Percentiles rank a stretch among this genome's conserved stretches.
Conservation (phyloP, 352 stramenopile genomes). For the Globisporangium viniferum region DNA sequence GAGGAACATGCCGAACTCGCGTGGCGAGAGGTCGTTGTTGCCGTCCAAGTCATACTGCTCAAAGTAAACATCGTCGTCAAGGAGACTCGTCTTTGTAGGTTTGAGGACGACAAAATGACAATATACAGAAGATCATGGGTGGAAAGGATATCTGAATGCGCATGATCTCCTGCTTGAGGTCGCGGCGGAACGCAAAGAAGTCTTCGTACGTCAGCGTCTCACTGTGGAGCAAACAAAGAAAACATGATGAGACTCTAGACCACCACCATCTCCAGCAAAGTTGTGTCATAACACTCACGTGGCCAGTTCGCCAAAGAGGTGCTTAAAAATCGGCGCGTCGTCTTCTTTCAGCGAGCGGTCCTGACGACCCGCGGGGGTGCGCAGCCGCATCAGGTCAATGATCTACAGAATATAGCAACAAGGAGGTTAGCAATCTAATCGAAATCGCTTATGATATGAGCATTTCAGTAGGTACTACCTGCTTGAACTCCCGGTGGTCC, state of each 20-base stretch:
- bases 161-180: slow-evolving; percentile 81
- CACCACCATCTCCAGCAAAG: neutral
- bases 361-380: slow-evolving; percentile 74
- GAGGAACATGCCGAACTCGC: slow-evolving; percentile 87
- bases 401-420: slow-evolving; percentile 37
- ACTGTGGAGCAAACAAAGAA: slow-evolving; percentile 16
- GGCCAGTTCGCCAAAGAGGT: slow-evolving; percentile 79
- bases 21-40: slow-evolving; percentile 73
- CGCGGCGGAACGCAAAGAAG: slow-evolving; percentile 69
- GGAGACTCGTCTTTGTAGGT: slow-evolving; percentile 17
- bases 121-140: neutral
- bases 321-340: slow-evolving; percentile 79
- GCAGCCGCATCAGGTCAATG: slow-evolving; percentile 79
- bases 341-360: slow-evolving; percentile 76
- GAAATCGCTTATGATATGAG: neutral
- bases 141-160: slow-evolving; percentile 88
- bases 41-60: slow-evolving; percentile 87
- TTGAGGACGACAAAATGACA: neutral
- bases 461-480: slow-evolving; percentile 29
- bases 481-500: slow-evolving; percentile 84
- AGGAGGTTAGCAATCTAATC: neutral
- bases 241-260: neutral
- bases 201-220: slow-evolving; percentile 82
- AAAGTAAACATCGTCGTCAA: slow-evolving; percentile 70
- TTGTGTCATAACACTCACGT: slow-evolving; percentile 28